A percentile compares a stretch with the other conserved stretches of the same genome.
phyloP scores from a whole-genome alignment of 805 yeast species.

The Metschnikowia continentalis region DNA sequence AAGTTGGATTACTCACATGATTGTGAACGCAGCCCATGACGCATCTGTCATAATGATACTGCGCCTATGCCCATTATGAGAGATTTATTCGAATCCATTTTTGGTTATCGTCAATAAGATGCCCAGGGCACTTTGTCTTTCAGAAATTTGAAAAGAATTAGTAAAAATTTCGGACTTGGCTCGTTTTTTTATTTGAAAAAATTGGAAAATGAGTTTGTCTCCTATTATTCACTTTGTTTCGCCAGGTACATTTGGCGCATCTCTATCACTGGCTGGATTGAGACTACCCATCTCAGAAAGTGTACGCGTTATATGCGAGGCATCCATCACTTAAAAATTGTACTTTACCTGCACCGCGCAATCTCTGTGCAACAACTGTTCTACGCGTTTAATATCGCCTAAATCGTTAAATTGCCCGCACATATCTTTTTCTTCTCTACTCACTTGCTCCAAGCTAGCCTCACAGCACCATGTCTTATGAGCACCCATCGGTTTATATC shows the following conservation, averaged over 20 bases:
- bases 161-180: no score
- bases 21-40: background rate
- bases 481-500: slow-evolving; percentile 38
- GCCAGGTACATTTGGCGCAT: background rate
- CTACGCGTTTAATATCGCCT: slow-evolving; percentile 17
- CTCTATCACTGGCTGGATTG: background rate
- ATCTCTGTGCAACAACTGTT: slow-evolving; percentile 11
- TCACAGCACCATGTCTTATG: slow-evolving; percentile 23
- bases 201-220: no score
- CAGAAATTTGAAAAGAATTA: no score
- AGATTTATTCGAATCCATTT: background rate
- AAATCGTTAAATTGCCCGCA: slow-evolving; percentile 20
- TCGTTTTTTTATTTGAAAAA: no score
- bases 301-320: slow-evolving; percentile 2
- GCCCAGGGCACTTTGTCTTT: no score
- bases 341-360: slow-evolving; percentile 6
- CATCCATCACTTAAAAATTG: slow-evolving; percentile 1
- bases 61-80: background rate
- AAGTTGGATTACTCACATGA: background rate
- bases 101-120: background rate
- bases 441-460: slow-evolving; percentile 7
- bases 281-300: background rate
- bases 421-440: slow-evolving; percentile 13
- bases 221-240: background rate
- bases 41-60: background rate